Base-by-base conservation (phyloP, 192 early-diverging fungal genomes). In the Coemansia sp. region DNA sequence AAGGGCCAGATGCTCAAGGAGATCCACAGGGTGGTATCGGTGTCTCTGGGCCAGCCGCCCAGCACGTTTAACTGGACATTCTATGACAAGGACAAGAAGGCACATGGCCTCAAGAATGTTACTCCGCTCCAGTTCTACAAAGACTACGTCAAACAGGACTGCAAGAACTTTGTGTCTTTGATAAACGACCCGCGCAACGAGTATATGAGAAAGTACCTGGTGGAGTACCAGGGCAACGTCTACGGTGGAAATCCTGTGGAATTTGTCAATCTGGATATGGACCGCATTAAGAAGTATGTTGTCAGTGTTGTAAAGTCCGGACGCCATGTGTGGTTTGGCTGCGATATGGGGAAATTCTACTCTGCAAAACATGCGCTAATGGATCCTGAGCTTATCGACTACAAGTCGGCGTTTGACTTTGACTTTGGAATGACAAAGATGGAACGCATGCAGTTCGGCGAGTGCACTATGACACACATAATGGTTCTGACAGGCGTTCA, bases 401-500 rank as follows among this genome's bases (percentile, higher is more conserved):
- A 89, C 64, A 78, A 87, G 58, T 57, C 87, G 0, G 89, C 84
- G 6, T 93, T 93, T 72, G 83, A 87, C 64, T 63, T 90, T 61
- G 77, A 68, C 12, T 86, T 90, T 57, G 72, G 75, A 0, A 59
- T 87, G 73, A 86, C 73, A 64, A 93, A 93, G 73, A 88, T 80
- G 19, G 77, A 93, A 63, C 85, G 91, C 20, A 71, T 93, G 63
- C 68, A 89, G 67, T 88, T 88, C 56, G 88, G 87, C 54, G 90
- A 93, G 63, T 87, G 85, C 63, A 25, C 84, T 61, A 93, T 93
- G 89, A 93, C 91, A 9, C 91, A 93, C 57, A 90, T 90, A 12
- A 93, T 93, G 91, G 85, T 90, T 13, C 88, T 91, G 65, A 91
- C 89, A 0, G 91, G 90, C 53, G 90, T 91, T 12, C 90, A 93